A percentile compares a stretch with the other conserved stretches of the same genome.
These are phyloP conservation scores for Cocos nucifera DNA, from an alignment of 176 grass and related monocot species.

Conservation along the genomic window DNA sequence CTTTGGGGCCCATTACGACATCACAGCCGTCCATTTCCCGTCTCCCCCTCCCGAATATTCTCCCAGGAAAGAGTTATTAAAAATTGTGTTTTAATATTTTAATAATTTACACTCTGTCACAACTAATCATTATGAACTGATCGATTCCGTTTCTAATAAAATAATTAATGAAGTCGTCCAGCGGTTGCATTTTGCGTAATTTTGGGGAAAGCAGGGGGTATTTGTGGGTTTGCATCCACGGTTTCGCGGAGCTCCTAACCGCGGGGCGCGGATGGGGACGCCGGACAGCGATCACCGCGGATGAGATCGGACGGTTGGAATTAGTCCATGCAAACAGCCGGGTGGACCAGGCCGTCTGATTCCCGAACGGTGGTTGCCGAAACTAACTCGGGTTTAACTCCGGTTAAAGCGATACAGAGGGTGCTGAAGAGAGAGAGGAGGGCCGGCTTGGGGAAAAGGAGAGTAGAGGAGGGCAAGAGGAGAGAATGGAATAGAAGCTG, in stretches of 20 bases:
- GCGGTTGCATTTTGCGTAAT: too few relatives aligned
- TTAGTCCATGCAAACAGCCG: not conserved
- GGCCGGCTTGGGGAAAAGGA: not conserved
- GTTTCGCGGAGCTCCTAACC: too few relatives aligned
- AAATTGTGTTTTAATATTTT: too few relatives aligned
- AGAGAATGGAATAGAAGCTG: too few relatives aligned
- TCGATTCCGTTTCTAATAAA: conserved; percentile 2
- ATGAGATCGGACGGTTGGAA: not conserved
- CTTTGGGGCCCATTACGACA: too few relatives aligned
- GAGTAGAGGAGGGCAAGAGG: not conserved
- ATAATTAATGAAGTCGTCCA: too few relatives aligned
- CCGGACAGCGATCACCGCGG: not conserved
- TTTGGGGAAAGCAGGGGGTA: too few relatives aligned
- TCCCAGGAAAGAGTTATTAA: too few relatives aligned
- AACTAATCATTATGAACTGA: conserved; percentile 20
- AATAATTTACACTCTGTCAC: not conserved
- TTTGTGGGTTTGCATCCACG: too few relatives aligned
- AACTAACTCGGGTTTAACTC: conserved; percentile 1
- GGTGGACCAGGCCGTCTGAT: not conserved
- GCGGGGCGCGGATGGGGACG: conserved; percentile 28
- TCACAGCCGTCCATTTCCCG: not conserved
- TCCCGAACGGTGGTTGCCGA: not conserved
- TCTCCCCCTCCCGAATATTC: not conserved
- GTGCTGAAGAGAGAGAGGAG: too few relatives aligned
- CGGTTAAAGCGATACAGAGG: not conserved